These are phyloP conservation scores for Pseudogymnoascus sp. DNA, from an alignment of 2,329 filamentous ascomycete genomes.

Conservation along the genomic window DNA sequence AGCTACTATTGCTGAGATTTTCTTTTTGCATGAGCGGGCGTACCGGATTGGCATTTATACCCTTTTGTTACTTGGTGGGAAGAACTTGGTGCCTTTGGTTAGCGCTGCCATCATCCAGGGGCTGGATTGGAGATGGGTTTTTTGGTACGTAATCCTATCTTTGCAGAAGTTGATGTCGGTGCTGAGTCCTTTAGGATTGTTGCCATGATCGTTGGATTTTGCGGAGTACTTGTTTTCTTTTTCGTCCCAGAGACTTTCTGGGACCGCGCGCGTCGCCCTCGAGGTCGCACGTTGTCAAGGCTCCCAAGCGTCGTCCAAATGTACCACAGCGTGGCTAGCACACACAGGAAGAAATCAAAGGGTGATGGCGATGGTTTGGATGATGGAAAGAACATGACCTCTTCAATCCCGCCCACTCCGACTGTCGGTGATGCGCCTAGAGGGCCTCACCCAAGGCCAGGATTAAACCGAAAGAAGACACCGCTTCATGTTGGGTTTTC, in stretches of 20 bases:
- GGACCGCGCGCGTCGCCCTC: conserved; percentile 66
- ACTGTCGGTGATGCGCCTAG: neutral
- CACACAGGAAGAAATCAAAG: conserved; percentile 10
- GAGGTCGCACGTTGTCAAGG: conserved; percentile 12
- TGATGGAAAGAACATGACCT: neutral
- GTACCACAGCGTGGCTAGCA: conserved; percentile 15
- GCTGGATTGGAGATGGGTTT: conserved; percentile 83
- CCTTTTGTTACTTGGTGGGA: conserved; percentile 77
- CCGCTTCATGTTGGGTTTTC: conserved; percentile 1
- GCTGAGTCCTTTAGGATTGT: conserved; percentile 56
- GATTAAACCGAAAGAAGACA: neutral
- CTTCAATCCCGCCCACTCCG: neutral
- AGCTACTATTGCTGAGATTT: conserved; percentile 92
- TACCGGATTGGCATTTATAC: conserved; percentile 94
- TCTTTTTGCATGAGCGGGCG: conserved; percentile 88
- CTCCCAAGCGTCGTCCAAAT: conserved; percentile 17
- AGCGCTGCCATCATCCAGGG: conserved; percentile 77
- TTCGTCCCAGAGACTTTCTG: conserved; percentile 96
- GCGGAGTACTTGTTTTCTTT: conserved; percentile 68
- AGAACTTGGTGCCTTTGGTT: conserved; percentile 82
- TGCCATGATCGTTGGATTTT: conserved; percentile 69
- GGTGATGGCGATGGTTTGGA: neutral
- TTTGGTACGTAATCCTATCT: conserved; percentile 52
- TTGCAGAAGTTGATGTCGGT: neutral
- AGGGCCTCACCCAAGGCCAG: neutral